Evolutionary conservation across 2,329 filamentous ascomycete species (phyloP), one percentile per base, ranked within the genome.

Genomic region (Coccinonectria pachysandricola): DNA sequence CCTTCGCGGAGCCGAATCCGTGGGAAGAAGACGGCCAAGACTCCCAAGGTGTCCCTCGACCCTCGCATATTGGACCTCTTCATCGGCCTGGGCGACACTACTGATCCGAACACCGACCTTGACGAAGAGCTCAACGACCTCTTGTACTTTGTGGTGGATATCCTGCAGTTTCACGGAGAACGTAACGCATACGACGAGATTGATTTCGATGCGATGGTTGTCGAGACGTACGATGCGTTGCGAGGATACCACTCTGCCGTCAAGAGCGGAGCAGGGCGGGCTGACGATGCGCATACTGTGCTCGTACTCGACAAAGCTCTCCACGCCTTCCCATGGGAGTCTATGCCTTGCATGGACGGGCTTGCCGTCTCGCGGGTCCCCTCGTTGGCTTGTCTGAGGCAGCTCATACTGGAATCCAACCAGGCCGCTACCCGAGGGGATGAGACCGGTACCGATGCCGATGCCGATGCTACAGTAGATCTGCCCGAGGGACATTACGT

Each of bases 151-250:
- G 82, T 96, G 1, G 79, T 98, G 5, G 91, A 98, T 45, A 87
- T 96, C 26, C 65, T 98, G 3, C 91, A 96, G 50, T 96, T 98
- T 54, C 84, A 94, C 42, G 91, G 91, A 10, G 92, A 98, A 57
- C 73, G 77, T 24, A 98, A 96, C 49, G 91, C 92, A 0, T 95
- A 95, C 54, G 91, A 98, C 43, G 91, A 98, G 57, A 83, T 98
- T 36, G 88, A 96, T 53, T 93, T 96, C 48, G 91, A 98, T 38
- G 61, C 69, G 40, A 92, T 98, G 73, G 75, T 87, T 5, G 68
- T 96, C 19, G 86, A 94, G 43, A 84, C 83, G 0, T 70, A 85
- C 19, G 88, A 95, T 54, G 84, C 86, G 3, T 60, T 98, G 14
- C 73, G 77, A 25, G 70, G 74, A 1, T 95, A 95, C 48, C 78